A percentile compares a stretch with the other conserved stretches of the same genome.
Conservation (phyloP, 208 protist species). For the Acanthamoeba culbertsoni region DNA sequence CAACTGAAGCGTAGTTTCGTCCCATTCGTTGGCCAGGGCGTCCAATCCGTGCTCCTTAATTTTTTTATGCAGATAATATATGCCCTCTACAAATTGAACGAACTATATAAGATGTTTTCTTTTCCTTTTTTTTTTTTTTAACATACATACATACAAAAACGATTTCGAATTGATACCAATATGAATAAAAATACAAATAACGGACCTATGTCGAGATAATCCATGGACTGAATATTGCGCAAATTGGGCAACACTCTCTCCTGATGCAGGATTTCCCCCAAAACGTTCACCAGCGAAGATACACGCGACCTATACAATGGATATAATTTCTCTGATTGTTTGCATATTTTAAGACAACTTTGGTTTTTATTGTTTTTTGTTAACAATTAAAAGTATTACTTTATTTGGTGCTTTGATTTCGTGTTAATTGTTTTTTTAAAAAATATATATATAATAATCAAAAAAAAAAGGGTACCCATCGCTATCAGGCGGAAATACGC, state of each 20-base stretch:
- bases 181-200: not conserved
- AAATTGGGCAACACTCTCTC: conserved; percentile 39
- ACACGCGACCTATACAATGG: too few species aligned
- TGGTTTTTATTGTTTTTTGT: too few species aligned
- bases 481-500: not conserved
- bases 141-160: not conserved
- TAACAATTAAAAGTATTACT: not conserved
- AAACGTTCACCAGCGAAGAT: not conserved
- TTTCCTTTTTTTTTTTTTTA: too few species aligned
- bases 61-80: conserved; percentile 52
- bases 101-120: not conserved
- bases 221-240: conserved; percentile 25
- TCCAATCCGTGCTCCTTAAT: conserved; percentile 31
- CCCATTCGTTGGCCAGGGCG: conserved; percentile 53
- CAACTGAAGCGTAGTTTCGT: conserved; percentile 51
- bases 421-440: too few species aligned
- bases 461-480: not conserved
- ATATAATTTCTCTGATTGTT: too few species aligned
- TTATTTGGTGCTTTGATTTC: too few species aligned
- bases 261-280: not conserved
- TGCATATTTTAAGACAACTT: too few species aligned
- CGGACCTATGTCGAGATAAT: conserved; percentile 38
- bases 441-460: too few species aligned
- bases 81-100: not conserved
- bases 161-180: too few species aligned